Percentiles rank a stretch among this genome's conserved stretches.
These are phyloP conservation scores for Gypsophila paniculata DNA, from an alignment of 179 eudicot genomes.

Conservation along the genomic window DNA sequence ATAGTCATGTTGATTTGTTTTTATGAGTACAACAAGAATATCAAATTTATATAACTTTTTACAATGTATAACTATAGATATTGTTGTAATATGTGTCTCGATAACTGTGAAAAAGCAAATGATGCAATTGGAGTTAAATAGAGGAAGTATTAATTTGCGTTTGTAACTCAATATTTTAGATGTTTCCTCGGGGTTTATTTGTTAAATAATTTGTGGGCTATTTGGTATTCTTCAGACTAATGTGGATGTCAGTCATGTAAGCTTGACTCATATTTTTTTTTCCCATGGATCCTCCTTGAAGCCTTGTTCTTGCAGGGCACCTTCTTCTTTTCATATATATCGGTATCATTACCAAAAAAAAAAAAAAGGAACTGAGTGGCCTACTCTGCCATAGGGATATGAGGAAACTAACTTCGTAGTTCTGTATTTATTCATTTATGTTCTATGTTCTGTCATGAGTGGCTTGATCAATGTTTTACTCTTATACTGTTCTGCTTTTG, in stretches of 20 bases:
- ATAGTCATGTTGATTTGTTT: too few species aligned
- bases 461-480: slow-evolving; percentile 6
- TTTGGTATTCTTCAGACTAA: background rate
- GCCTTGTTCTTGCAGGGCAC: background rate
- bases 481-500: slow-evolving; percentile 16
- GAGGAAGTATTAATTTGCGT: background rate
- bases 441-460: slow-evolving; percentile 13
- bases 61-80: too few species aligned
- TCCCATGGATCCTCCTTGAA: background rate
- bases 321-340: background rate
- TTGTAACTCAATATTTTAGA: background rate
- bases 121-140: too few species aligned
- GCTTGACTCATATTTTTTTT: background rate
- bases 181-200: background rate
- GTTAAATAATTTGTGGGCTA: background rate
- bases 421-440: background rate
- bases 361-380: background rate
- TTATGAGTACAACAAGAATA: too few species aligned
- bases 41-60: too few species aligned
- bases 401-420: background rate
- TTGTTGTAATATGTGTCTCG: too few species aligned
- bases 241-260: background rate
- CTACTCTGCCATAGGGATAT: background rate
- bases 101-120: too few species aligned
- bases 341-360: background rate